These are phyloP conservation scores for Xylaria sp. DNA, from an alignment of 2,329 filamentous ascomycete genomes.

Conservation along the genomic window DNA sequence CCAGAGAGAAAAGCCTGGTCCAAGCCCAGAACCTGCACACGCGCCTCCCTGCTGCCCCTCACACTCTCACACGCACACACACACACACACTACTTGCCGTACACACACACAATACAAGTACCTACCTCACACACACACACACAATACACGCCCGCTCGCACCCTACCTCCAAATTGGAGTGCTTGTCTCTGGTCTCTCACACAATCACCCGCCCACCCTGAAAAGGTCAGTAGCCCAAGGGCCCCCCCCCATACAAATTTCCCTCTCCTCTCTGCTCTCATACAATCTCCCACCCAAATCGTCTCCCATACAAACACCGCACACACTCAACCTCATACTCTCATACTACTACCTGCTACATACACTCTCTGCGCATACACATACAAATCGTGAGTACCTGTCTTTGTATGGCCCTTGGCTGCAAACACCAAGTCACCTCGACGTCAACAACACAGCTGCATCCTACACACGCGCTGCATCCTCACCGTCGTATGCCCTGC, in stretches of 20 bases:
- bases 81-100: constrained; percentile 6
- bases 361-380: constrained; percentile 12
- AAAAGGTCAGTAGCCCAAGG: constrained; percentile 51
- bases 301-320: constrained; percentile 46
- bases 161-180: constrained; percentile 27
- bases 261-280: constrained; percentile 52
- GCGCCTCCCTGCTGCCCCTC: constrained; percentile 7
- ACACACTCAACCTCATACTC: constrained; percentile 37
- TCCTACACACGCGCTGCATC: constrained; percentile 5
- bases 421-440: constrained; percentile 40
- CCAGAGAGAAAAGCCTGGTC: not conserved
- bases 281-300: constrained; percentile 54
- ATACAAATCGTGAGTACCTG: constrained; percentile 50
- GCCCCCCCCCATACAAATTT: constrained; percentile 50
- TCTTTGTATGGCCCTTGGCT: constrained; percentile 34
- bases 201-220: constrained; percentile 61
- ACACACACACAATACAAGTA: constrained; percentile 4
- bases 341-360: constrained; percentile 26
- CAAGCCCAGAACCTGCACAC: constrained; percentile 7
- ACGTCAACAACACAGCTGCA: constrained; percentile 9
- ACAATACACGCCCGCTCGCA: constrained; percentile 19
- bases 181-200: constrained; percentile 35
- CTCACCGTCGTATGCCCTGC: constrained; percentile 11
- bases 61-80: constrained; percentile 5
- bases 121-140: not conserved